Evolutionary conservation across 116 monocot species (phyloP).

Genomic region (Iris pallida): DNA sequence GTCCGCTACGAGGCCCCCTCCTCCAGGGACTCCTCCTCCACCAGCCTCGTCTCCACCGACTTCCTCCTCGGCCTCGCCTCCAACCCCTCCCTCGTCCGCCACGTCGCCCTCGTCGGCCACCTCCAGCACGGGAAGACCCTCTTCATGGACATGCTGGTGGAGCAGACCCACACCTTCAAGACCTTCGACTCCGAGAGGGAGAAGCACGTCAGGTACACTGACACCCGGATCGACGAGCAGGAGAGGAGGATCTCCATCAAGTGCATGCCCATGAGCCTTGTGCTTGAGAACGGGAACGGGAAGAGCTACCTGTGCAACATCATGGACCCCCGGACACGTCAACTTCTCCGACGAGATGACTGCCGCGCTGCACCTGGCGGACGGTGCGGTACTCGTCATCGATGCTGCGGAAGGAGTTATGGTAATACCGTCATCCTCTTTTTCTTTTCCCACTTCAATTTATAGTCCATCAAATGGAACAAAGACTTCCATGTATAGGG

Average conservation of each 20-base stretch:
- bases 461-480: too few species aligned
- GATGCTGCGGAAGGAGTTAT: slow-evolving; percentile 97
- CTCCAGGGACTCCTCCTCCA: slow-evolving; percentile 28
- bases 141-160: slow-evolving; percentile 98
- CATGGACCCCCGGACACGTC: slow-evolving; percentile 96
- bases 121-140: slow-evolving; percentile 96
- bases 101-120: slow-evolving; percentile 88
- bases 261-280: slow-evolving; percentile 85
- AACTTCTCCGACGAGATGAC: slow-evolving; percentile 99
- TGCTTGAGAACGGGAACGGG: slow-evolving; percentile 81
- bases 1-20: slow-evolving; percentile 56
- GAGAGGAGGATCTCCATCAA: slow-evolving; percentile 93
- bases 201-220: slow-evolving; percentile 82
- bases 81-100: slow-evolving; percentile 76
- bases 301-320: slow-evolving; percentile 94
- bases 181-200: slow-evolving; percentile 77
- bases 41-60: slow-evolving; percentile 82
- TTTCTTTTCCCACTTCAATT: too few species aligned
- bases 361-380: slow-evolving; percentile 73
- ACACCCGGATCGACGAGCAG: slow-evolving; percentile 95
- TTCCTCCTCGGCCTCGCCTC: slow-evolving; percentile 89
- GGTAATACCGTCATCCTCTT: slow-evolving; percentile 31
- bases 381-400: slow-evolving; percentile 83
- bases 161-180: slow-evolving; percentile 80
- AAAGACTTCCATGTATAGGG: too few species aligned